Conservation (phyloP, 768 basidiomycete species). For the Phanerochaete carnosa region DNA sequence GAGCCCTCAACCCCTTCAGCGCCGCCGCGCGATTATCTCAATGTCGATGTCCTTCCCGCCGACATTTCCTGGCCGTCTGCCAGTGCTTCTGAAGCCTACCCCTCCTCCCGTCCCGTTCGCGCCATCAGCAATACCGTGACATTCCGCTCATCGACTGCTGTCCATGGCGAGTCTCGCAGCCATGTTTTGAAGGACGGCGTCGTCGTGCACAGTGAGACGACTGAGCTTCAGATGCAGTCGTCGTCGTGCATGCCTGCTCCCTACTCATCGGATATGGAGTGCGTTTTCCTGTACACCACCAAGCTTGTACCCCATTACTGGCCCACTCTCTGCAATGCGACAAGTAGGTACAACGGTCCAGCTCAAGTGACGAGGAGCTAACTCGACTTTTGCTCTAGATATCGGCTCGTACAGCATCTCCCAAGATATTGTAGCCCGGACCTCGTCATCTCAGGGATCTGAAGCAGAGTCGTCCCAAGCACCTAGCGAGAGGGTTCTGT, state of each 20-base stretch:
- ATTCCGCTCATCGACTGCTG: slow-evolving; percentile 48
- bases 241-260: slow-evolving; percentile 19
- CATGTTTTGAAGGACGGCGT: slow-evolving; percentile 48
- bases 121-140: slow-evolving; percentile 69
- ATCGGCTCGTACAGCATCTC: slow-evolving; percentile 18
- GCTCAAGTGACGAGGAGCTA: neutral
- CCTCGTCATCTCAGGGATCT: neutral
- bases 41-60: slow-evolving; percentile 18
- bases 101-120: slow-evolving; percentile 44
- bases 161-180: slow-evolving; percentile 56
- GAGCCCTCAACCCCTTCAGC: slow-evolving; percentile 7
- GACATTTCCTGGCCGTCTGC: slow-evolving; percentile 9
- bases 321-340: slow-evolving; percentile 16
- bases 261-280: slow-evolving; percentile 20
- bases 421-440: slow-evolving; percentile 21
- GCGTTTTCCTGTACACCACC: slow-evolving; percentile 23
- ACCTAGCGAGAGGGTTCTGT: slow-evolving; percentile 13
- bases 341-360: slow-evolving; percentile 13
- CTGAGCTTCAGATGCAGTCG: slow-evolving; percentile 21
- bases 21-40: slow-evolving; percentile 9
- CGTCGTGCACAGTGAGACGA: slow-evolving; percentile 50
- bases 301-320: slow-evolving; percentile 23
- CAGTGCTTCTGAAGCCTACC: slow-evolving; percentile 15
- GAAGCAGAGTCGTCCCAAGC: slow-evolving; percentile 1
- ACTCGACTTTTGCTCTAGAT: slow-evolving; percentile 10